Base-by-base conservation (phyloP, 495 filamentous ascomycete genomes). In the Tetracladium setigerum region DNA sequence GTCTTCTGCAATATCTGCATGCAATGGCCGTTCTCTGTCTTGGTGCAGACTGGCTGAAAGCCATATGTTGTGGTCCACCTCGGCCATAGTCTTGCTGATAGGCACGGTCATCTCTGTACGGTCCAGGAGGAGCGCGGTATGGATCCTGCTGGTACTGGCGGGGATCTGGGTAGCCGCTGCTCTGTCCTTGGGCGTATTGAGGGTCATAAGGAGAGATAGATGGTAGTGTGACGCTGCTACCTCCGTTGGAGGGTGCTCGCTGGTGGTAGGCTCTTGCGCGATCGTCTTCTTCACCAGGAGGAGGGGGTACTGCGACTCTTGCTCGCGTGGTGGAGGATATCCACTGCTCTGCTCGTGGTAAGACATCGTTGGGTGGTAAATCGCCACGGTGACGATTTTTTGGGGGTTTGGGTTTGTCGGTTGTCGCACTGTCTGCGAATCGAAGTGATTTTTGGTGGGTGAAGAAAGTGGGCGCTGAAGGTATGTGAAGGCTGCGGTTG, bases 11-110 rank as follows among this genome's bases (percentile, higher is more conserved):
- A 61, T 90, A 90, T 44, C 82, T 76, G 61, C 86, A 90, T n/a
- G 86, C 86, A 62, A 90, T 90, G 44, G 86, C 86, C 1, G 86
- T 90, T 43, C 86, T 71, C 62, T 90, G 86, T 50, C 86, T 73
- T 11, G 86, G 86, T 10, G 86, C 85, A 5, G 82, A 73, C 48
- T 79, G 82, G 30, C 56, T 57, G 44, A 57, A 61, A 19, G 47
- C 42, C 54, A 61, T 61, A 11, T 61, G 54, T 19, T 55, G 54
- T 15, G 47, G 36, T 15, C 33, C 45, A 13, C 42, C 49, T 48
- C 54, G 38, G 11, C 44, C 49, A 49, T 61, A 57, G 31, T 61
- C 54, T 27, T 49, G 41, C 19, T 47, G 47, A 24, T 56, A 54
- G 9, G 32, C 52, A 34, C 54, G 50, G 11, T 55, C 54, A 36